A percentile compares a stretch with the other conserved stretches of the same genome.
phyloP scores from a whole-genome alignment of 345 rosid species.

The Dipteronia sinensis region DNA sequence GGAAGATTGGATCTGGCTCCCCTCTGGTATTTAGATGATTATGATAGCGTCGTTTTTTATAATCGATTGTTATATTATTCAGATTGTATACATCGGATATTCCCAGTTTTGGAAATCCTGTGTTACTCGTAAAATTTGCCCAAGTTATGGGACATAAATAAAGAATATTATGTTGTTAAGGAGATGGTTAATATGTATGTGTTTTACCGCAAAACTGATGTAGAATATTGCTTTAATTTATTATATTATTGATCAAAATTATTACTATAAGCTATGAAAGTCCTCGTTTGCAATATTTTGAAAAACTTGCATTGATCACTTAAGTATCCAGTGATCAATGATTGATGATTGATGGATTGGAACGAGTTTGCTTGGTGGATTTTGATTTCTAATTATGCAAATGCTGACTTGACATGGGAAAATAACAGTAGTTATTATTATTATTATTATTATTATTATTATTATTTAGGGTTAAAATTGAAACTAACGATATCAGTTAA shows the following conservation, averaged over 20 bases:
- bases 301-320: too few relatives aligned
- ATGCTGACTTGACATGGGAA: background rate
- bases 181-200: background rate
- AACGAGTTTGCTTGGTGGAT: background rate
- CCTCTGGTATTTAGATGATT: slow-evolving; percentile 11
- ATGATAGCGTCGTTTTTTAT: background rate
- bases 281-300: background rate
- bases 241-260: background rate
- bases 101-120: background rate
- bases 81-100: background rate
- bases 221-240: background rate
- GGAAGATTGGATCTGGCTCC: slow-evolving; percentile 58
- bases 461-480: too few relatives aligned
- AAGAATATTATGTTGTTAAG: background rate
- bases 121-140: background rate
- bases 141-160: background rate
- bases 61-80: background rate
- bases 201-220: background rate
- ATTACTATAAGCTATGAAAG: background rate
- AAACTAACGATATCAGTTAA: too few relatives aligned
- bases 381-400: background rate
- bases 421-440: too few relatives aligned
- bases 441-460: too few relatives aligned
- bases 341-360: too few relatives aligned
- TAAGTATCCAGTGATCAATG: background rate